Percentiles rank a stretch among this genome's conserved stretches.
Conservation (phyloP, 2,329 filamentous ascomycete species). For the Claviceps lovelessii region DNA sequence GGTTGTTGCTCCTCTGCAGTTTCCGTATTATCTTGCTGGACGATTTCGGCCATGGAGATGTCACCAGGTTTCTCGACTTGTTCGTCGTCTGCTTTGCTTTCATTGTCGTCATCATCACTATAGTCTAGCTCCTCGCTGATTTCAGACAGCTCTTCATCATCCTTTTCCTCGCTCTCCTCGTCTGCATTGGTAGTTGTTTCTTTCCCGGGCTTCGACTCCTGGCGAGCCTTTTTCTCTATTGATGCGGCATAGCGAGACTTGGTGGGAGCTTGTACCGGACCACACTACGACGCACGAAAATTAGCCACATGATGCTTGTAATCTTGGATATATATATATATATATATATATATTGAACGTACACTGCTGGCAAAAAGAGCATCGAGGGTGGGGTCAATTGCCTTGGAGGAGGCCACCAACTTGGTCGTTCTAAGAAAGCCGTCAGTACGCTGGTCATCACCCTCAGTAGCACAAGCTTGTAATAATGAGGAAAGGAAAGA, state of each 20-base stretch:
- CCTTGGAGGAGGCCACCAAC: conserved; percentile 33
- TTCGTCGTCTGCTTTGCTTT: conserved; percentile 12
- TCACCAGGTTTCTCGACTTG: conserved; percentile 1
- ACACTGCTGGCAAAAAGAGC: conserved; percentile 62
- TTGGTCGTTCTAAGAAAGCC: conserved; percentile 19
- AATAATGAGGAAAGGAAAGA: not conserved
- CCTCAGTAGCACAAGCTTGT: not conserved
- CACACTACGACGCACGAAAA: conserved; percentile 24
- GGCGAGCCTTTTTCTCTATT: conserved; percentile 17
- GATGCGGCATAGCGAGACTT: conserved; percentile 30
- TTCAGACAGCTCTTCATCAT: conserved; percentile 19
- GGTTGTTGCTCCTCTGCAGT: conserved; percentile 23
- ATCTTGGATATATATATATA: not conserved
- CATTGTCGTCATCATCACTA: conserved; percentile 12
- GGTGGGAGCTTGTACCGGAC: conserved; percentile 33
- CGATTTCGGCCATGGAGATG: conserved; percentile 1
- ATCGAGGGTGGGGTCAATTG: conserved; percentile 53
- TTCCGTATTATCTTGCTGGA: conserved; percentile 14
- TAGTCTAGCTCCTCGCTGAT: conserved; percentile 13
- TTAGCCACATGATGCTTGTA: not conserved
- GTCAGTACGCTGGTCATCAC: conserved; percentile 9
- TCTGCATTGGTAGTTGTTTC: conserved; percentile 16
- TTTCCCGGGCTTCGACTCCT: conserved; percentile 9
- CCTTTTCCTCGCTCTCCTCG: conserved; percentile 9
- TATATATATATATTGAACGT: conserved; percentile 22